Evolutionary conservation across 805 yeast species (phyloP), one percentile per base, ranked within the genome.

Genomic region (Starmerella potacharoeniae): DNA sequence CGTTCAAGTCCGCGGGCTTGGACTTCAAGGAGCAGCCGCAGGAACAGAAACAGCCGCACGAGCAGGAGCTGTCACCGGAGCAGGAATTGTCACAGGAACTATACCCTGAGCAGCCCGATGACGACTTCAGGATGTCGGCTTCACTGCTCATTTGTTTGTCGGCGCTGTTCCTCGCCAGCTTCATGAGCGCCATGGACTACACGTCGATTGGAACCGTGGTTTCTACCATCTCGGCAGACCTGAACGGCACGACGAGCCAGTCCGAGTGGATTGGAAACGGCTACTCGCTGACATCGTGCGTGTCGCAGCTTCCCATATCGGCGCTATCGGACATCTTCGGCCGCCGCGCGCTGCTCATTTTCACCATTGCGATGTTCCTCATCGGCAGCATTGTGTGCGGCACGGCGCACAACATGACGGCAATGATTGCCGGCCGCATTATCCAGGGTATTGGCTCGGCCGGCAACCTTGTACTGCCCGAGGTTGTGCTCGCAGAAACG

Each of bases 381-480:
- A 66, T 76, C 4, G 90, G 90, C 0, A 81, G 86, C 0, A 69
- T 82, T 53, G 68, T 83, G 6, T 70, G 77, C 49, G 87, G 79
- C 0, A 66, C 81, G 1, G 70, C 86, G 0, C 71, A 65, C 9
- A 71, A 72, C 36, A 81, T 84, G 80, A 70, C 75, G 53, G 76
- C 78, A 74, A 67, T 85, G 48, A 81, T 84, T 56, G 87, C 81
- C 3, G 90, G 88, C 1, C 73, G 91, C 62, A 81, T 79, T 7
- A 69, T 84, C 22, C 80, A 81, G 52, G 93, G 93, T 51, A 64
- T 80, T 36, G 91, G 90, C 14, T 88, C 82, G 9, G 83, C 86
- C 39, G 85, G 85, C 30, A 75, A 83, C 49, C 81, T 78, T 61
- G 72, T 82, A 1, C 69, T 81, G 66, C 77, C 75, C 5, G 73